phyloP scores from a whole-genome alignment of 2,329 filamentous ascomycete species.

The Aspergillus novoparasiticus region DNA sequence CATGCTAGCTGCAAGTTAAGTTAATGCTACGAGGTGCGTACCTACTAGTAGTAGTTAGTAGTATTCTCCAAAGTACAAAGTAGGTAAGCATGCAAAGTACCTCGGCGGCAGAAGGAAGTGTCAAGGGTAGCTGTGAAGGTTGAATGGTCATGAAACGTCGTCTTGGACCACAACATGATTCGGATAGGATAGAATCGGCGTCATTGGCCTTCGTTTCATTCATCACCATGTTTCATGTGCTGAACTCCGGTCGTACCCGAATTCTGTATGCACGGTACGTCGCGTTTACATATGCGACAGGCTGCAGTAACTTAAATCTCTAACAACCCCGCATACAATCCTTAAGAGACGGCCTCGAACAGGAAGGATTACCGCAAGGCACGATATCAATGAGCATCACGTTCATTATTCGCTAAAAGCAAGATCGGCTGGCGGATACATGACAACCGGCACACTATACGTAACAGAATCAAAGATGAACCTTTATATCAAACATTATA shows the following conservation, averaged over 20 bases:
- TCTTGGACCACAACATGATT: no score
- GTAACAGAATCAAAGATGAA: neutral
- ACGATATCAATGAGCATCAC: conserved; percentile 1
- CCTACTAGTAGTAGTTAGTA: neutral
- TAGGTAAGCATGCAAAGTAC: neutral
- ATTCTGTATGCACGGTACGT: neutral
- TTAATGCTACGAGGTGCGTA: neutral
- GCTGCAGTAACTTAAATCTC: neutral
- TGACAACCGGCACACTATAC: neutral
- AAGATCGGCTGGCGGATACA: neutral
- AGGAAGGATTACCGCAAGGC: neutral
- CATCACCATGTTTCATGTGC: neutral
- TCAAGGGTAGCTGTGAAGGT: neutral
- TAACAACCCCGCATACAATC: neutral
- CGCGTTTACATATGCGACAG: neutral
- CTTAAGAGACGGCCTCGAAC: neutral
- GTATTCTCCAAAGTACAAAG: neutral
- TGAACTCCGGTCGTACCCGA: conserved; percentile 6
- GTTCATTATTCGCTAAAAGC: conserved; percentile 1
- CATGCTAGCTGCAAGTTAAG: neutral
- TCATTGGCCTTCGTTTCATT: neutral
- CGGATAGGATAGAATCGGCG: neutral
- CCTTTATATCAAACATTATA: conserved; percentile 1
- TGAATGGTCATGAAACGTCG: no score
- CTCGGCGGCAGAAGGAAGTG: neutral